Evolutionary conservation across 768 basidiomycete species (phyloP), one percentile per base, ranked within the genome.

Genomic region (Russula compacta): DNA sequence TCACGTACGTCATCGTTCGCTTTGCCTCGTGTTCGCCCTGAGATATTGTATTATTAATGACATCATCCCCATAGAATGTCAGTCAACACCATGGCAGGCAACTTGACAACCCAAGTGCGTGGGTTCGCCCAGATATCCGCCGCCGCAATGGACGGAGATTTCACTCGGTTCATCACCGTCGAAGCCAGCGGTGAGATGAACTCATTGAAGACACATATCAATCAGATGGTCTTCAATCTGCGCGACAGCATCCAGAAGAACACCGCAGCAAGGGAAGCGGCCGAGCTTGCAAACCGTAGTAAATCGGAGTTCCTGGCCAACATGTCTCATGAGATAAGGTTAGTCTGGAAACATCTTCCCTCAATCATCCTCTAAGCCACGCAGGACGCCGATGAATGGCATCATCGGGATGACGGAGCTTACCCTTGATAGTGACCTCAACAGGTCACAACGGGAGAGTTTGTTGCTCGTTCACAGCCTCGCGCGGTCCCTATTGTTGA

Each of bases 381-480:
- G n/a, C 69, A 93, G 95, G 71, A 98, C 97, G 24, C 97, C 97
- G 0, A 99, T 98, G 95, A 99, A 98, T 71, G 95, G 97, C 70
- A 99, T 99, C 73, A 98, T 99, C 67, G 95, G 95, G n/a, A 94
- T 99, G 94, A 99, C 95, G 29, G 94, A 95, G 73, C 76, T 99
- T 59, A 98, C 97, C 10, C 84, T 99, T 21, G 97, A 99, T 70
- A 93, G 89, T 47, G 97, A 99, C 71, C 75, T 99, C 66, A 97
- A 94, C 63, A 76, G 95, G 65, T 89, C 90, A 42, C 97, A 98
- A 73, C 78, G 95, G 63, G 97, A 98, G 77, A 97, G 94, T 72
- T 77, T 99, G 71, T 79, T 97, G 68, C 84, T 98, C 39, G 97
- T 99, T 8, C 95, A 98, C 71, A 93, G 88, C 64, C 78, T 99